Percentiles rank a stretch among this genome's conserved stretches.
Conservation (phyloP, 352 stramenopile species). For the Ophiocytium majus region DNA sequence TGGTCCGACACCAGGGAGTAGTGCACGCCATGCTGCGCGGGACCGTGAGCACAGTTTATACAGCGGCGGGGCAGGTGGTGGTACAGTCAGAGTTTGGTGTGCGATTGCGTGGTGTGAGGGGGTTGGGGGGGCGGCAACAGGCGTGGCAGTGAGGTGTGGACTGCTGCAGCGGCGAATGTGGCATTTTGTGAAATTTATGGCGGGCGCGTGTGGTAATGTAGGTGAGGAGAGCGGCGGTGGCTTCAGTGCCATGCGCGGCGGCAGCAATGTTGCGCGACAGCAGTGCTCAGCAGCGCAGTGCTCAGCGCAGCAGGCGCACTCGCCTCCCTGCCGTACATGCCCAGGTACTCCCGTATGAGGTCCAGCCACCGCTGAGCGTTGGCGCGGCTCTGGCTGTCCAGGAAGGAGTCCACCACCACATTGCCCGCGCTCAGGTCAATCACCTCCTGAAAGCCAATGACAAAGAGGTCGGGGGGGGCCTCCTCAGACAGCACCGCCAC, state of each 20-base stretch:
- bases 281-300: too few relatives aligned
- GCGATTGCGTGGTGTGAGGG: too few relatives aligned
- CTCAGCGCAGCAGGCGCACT: too few relatives aligned
- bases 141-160: too few relatives aligned
- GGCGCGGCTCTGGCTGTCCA: constrained; percentile 68
- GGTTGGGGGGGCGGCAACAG: too few relatives aligned
- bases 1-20: constrained; percentile 77
- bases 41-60: not conserved
- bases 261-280: too few relatives aligned
- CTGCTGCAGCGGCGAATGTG: too few relatives aligned
- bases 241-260: too few relatives aligned
- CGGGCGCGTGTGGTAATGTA: too few relatives aligned
- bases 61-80: not conserved
- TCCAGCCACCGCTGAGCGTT: constrained; percentile 48
- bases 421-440: constrained; percentile 98
- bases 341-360: constrained; percentile 34
- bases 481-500: constrained; percentile 31
- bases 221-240: too few relatives aligned
- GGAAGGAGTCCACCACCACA: constrained; percentile 89
- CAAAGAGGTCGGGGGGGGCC: constrained; percentile 43
- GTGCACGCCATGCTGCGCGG: constrained; percentile 32
- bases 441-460: constrained; percentile 53
- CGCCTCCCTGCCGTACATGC: constrained; percentile 31
- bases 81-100: not conserved
- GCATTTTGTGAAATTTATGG: too few relatives aligned